Conservation (phyloP, 495 filamentous ascomycete genomes). For the Daldinia childiae region DNA sequence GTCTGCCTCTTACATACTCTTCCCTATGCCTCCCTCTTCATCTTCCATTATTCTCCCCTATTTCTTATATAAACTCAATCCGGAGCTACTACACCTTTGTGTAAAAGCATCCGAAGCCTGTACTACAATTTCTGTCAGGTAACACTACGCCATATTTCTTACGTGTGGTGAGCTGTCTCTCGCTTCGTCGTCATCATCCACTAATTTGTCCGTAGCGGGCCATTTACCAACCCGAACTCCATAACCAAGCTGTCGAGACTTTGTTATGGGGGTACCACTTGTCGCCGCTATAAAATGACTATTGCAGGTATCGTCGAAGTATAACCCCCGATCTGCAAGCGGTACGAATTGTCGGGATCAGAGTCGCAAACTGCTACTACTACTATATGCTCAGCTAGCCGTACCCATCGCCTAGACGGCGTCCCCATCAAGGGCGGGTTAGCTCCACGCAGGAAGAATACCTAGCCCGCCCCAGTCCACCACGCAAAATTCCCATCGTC, state of each 20-base stretch:
- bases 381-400: background rate
- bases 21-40: no score
- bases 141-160: background rate
- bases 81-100: background rate
- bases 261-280: background rate
- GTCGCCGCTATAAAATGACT: background rate
- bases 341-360: background rate
- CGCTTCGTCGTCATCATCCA: background rate
- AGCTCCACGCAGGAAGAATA: background rate
- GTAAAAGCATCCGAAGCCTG: background rate
- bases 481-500: background rate
- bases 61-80: background rate
- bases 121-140: background rate
- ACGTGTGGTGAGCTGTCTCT: background rate
- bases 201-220: background rate
- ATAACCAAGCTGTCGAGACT: background rate
- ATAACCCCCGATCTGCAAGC: background rate
- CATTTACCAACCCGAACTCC: background rate
- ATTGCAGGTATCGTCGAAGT: background rate
- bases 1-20: background rate
- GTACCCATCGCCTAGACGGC: background rate
- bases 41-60: background rate
- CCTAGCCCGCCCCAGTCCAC: background rate
- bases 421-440: background rate
- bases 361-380: background rate